Evolutionary conservation across 345 rosid genomes (phyloP), one percentile per base, ranked within the genome.

Genomic region (Punica granatum): DNA sequence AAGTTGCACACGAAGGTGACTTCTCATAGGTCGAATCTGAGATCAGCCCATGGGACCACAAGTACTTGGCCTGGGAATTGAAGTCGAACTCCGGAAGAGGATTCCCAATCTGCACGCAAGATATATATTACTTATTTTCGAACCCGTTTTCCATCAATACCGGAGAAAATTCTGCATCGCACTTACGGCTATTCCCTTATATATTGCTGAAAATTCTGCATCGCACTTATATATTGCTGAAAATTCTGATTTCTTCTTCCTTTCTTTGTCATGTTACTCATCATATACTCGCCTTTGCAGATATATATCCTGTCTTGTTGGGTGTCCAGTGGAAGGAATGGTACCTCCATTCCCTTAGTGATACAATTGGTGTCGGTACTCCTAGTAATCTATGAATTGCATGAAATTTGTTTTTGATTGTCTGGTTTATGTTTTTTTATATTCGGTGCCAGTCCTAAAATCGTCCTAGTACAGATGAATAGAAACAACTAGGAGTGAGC

Each of bases 281-380:
- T 36, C 33, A 66, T 48, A 56, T 67, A 37, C 30, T 23, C 46
- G 18, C 11, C 58, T 30, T 21, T 60, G 30, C 69, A 83, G 87
- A 65, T 83, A 83, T 70, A 66, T 83, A 75, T 84, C 85, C 9
- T 84, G 88, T 72, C 85, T 84, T 28, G 88, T 75, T 35, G 88
- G 88, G 28, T 84, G 85, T 64, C 88, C 82, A 0, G 76, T 75
- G 66, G 88, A 84, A 78, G 88, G 85, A 33, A 53, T 37, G 37
- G 75, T 84, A 23, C 68, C 72, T 56, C 83, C 88, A 67, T 60
- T 85, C 90, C 60, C 90, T 88, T 65, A 90, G 84, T 65, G 92
- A 87, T 77, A 85, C 92, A 10, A 83, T 85, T 56, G 92, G 92
- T 31, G 90, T 87, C 41, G 92, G 88, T 16, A 87, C 92, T 46